These are phyloP conservation scores for Leersia perrieri DNA, from an alignment of 176 grass and related monocot species.

Conservation along the genomic window DNA sequence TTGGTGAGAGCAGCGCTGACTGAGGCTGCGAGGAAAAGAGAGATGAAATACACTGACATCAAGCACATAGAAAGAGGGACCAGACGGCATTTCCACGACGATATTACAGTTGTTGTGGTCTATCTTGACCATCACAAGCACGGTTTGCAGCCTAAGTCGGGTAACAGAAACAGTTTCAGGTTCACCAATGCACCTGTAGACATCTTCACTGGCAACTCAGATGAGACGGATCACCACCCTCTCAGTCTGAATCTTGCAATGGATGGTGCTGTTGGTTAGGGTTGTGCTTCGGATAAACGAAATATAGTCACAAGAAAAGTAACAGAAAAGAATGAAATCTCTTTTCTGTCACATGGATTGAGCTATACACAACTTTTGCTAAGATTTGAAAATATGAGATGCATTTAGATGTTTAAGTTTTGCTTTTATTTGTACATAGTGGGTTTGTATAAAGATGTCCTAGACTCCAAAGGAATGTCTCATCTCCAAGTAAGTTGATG, in stretches of 20 bases:
- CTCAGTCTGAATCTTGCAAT: not conserved
- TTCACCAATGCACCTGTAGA: constrained; percentile 23
- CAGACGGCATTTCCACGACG: constrained; percentile 50
- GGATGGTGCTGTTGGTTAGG: not conserved
- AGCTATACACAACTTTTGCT: not conserved
- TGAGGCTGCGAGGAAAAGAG: constrained; percentile 55
- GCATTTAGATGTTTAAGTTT: not conserved
- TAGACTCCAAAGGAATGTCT: not conserved
- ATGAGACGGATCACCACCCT: constrained; percentile 16
- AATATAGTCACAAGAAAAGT: not conserved
- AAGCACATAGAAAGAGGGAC: constrained; percentile 42
- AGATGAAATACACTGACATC: constrained; percentile 52
- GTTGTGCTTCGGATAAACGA: not conserved
- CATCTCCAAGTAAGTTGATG: not conserved
- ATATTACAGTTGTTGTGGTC: constrained; percentile 53
- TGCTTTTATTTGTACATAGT: not conserved
- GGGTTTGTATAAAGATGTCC: not conserved
- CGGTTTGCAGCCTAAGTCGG: not conserved
- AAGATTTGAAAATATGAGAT: not conserved
- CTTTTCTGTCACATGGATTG: not conserved
- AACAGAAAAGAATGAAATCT: not conserved
- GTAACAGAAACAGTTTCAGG: not conserved
- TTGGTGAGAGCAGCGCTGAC: constrained; percentile 49
- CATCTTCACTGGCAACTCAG: constrained; percentile 26
- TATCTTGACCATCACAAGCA: constrained; percentile 43